These are phyloP conservation scores for Aspergillus sclerotiicarbonarius DNA, from an alignment of 495 filamentous ascomycete genomes.

Conservation along the genomic window DNA sequence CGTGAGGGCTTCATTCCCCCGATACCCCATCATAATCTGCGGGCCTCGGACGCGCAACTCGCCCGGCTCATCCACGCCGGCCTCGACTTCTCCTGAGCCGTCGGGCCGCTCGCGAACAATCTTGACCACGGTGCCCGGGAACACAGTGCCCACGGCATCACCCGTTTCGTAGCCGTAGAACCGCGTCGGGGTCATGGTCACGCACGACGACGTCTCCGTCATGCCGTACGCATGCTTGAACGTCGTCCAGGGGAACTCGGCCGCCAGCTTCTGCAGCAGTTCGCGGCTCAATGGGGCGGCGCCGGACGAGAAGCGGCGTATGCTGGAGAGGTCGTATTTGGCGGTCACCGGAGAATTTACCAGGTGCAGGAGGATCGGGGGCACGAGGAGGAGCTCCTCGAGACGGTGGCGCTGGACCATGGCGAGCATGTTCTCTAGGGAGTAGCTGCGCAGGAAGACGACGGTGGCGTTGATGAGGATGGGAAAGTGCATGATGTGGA, in stretches of 20 bases:
- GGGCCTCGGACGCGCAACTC: slow-evolving; percentile 60
- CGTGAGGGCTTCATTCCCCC: slow-evolving; percentile 54
- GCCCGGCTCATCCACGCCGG: slow-evolving; percentile 49
- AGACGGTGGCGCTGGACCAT: slow-evolving; percentile 53
- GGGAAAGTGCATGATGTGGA: slow-evolving; percentile 60
- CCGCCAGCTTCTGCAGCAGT: slow-evolving; percentile 55
- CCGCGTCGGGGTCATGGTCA: slow-evolving; percentile 52
- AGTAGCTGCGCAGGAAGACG: slow-evolving; percentile 59
- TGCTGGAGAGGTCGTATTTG: slow-evolving; percentile 55
- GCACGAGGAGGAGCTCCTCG: slow-evolving; percentile 62
- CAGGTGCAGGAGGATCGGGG: slow-evolving; percentile 67
- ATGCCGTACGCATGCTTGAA: slow-evolving; percentile 72
- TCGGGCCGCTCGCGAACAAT: too few relatives aligned
- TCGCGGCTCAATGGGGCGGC: slow-evolving; percentile 66
- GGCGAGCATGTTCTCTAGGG: slow-evolving; percentile 54
- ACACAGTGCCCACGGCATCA: slow-evolving; percentile 59
- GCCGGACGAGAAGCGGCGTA: slow-evolving; percentile 54
- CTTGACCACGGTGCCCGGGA: slow-evolving; percentile 59
- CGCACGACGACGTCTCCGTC: slow-evolving; percentile 64
- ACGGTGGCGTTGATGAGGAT: slow-evolving; percentile 55
- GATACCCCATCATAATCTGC: slow-evolving; percentile 59
- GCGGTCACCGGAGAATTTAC: slow-evolving; percentile 61
- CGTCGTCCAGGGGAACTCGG: slow-evolving; percentile 59
- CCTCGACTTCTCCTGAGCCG: too few relatives aligned
- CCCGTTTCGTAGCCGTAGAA: slow-evolving; percentile 56